Evolutionary conservation across 768 basidiomycete species (phyloP).

Genomic region (Boletus tylopilopsis): DNA sequence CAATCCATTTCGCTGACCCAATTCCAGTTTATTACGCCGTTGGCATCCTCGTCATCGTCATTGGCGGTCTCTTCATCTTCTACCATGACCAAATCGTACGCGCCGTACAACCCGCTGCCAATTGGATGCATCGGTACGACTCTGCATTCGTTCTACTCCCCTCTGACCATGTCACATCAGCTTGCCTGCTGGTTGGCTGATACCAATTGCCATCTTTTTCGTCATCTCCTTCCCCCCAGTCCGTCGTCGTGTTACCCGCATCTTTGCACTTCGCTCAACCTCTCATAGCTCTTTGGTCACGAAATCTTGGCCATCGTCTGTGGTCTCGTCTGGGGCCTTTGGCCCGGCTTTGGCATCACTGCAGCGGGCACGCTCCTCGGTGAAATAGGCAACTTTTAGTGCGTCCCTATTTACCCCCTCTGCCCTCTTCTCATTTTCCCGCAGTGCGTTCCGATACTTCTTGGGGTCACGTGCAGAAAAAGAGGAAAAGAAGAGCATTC

Average conservation of each 20-base stretch:
- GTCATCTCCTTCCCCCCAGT: slow-evolving; percentile 86
- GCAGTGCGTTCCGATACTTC: slow-evolving; percentile 79
- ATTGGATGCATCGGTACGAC: slow-evolving; percentile 43
- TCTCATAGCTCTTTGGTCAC: slow-evolving; percentile 75
- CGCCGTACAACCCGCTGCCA: slow-evolving; percentile 43
- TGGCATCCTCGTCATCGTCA: slow-evolving; percentile 42
- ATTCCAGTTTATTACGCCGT: slow-evolving; percentile 45
- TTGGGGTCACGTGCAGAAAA: slow-evolving; percentile 75
- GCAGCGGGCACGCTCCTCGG: slow-evolving; percentile 80
- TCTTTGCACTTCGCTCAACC: slow-evolving; percentile 3
- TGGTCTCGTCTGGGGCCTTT: slow-evolving; percentile 87
- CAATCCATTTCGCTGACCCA: background rate
- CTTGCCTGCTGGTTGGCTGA: slow-evolving; percentile 59
- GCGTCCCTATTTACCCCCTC: slow-evolving; percentile 27
- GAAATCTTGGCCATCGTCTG: slow-evolving; percentile 88
- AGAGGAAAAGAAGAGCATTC: slow-evolving; percentile 52
- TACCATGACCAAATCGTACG: slow-evolving; percentile 60
- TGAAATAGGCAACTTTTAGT: slow-evolving; percentile 88
- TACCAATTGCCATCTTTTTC: slow-evolving; percentile 79
- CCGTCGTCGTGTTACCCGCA: slow-evolving; percentile 15
- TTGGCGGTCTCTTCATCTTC: slow-evolving; percentile 52
- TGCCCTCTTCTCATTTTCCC: slow-evolving; percentile 11
- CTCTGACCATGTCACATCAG: slow-evolving; percentile 29
- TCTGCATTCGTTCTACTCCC: background rate
- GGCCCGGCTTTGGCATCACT: slow-evolving; percentile 85